Conservation (phyloP, 768 basidiomycete genomes). For the Boletus tomentosulus region DNA sequence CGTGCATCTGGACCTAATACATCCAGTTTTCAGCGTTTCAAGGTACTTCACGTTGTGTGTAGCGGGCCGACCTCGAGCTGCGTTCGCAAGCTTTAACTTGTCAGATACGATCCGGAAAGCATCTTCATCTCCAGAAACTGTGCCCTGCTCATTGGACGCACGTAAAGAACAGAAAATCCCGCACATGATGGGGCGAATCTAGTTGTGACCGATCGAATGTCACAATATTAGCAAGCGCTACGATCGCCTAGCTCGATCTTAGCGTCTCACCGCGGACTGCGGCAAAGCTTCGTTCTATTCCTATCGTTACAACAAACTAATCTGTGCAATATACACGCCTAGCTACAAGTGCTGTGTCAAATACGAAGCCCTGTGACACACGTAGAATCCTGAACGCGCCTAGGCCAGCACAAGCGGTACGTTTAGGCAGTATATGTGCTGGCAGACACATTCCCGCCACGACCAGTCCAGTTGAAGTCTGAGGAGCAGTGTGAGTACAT, state of each 20-base stretch:
- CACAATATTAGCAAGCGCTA: background rate
- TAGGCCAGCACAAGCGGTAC: background rate
- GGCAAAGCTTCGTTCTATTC: conserved; percentile 8
- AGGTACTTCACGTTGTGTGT: background rate
- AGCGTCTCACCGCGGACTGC: too few relatives aligned
- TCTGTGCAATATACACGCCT: conserved; percentile 12
- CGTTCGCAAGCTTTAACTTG: conserved; percentile 47
- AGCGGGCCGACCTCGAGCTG: conserved; percentile 47
- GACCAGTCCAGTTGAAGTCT: conserved; percentile 99
- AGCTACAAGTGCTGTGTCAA: conserved; percentile 13
- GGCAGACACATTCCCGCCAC: conserved; percentile 92
- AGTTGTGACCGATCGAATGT: background rate
- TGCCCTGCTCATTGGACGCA: conserved; percentile 8
- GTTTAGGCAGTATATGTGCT: conserved; percentile 71
- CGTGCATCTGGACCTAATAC: conserved; percentile 65
- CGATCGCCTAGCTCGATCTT: too few relatives aligned
- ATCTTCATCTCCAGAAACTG: conserved; percentile 1
- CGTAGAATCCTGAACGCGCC: conserved; percentile 16
- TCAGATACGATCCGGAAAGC: conserved; percentile 22
- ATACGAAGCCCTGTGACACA: background rate
- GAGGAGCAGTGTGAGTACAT: conserved; percentile 2
- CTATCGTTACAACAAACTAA: conserved; percentile 11
- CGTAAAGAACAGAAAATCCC: conserved; percentile 58
- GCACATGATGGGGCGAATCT: conserved; percentile 47
- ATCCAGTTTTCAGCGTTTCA: background rate